Evolutionary conservation across 345 rosid genomes (phyloP).

Genomic region (Erysimum cheiranthoides): DNA sequence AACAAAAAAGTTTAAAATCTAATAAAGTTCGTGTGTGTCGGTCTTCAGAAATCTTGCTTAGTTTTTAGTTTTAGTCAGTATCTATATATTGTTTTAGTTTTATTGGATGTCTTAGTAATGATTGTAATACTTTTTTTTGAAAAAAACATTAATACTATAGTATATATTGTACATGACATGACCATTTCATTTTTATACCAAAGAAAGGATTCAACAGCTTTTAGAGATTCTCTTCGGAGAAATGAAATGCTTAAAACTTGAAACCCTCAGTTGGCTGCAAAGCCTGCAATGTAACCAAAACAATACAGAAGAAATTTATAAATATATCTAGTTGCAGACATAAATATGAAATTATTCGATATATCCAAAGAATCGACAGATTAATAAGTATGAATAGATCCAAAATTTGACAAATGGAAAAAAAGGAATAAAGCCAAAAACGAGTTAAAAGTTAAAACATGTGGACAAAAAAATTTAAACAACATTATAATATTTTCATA

Average conservation of each 20-base stretch:
- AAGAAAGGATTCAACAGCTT: not conserved
- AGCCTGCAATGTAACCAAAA: not conserved
- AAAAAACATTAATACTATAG: no score
- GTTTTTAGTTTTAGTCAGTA: not conserved
- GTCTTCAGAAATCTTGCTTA: not conserved
- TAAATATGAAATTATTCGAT: constrained; percentile 9
- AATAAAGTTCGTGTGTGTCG: not conserved
- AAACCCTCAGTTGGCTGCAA: not conserved
- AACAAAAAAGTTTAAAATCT: not conserved
- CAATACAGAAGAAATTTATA: not conserved
- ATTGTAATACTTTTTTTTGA: no score
- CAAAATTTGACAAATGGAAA: constrained; percentile 5
- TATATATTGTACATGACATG: no score
- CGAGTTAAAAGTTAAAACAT: constrained; percentile 27
- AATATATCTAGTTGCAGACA: not conserved
- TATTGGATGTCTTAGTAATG: not conserved
- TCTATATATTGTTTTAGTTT: not conserved
- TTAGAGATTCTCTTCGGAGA: not conserved
- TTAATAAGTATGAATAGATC: constrained; percentile 20
- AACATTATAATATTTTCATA: not conserved
- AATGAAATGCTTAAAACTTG: not conserved
- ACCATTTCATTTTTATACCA: not conserved
- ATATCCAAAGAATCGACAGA: constrained; percentile 26
- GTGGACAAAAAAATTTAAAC: constrained; percentile 24
- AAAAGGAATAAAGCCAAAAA: constrained; percentile 22